phyloP scores from a whole-genome alignment of 768 basidiomycete species.

The Mycena vulgaris region DNA sequence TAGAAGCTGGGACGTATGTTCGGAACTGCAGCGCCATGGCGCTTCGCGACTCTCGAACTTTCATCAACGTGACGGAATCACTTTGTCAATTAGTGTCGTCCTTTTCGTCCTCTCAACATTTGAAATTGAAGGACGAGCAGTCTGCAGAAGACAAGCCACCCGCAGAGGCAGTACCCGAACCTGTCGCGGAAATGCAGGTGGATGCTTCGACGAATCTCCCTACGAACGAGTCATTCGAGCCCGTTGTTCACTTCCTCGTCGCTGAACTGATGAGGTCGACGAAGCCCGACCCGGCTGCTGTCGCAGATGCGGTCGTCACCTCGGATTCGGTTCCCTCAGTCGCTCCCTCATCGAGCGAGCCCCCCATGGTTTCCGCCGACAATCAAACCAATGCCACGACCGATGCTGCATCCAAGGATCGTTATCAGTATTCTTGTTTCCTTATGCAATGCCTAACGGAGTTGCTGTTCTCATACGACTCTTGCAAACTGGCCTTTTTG shows the following conservation, averaged over 20 bases:
- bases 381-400: constrained; percentile 22
- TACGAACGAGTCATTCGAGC: constrained; percentile 66
- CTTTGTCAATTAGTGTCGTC: constrained; percentile 83
- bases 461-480: constrained; percentile 92
- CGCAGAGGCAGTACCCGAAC: constrained; percentile 42
- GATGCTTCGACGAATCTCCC: constrained; percentile 54
- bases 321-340: constrained; percentile 1
- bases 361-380: constrained; percentile 27
- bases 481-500: constrained; percentile 91
- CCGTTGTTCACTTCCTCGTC: constrained; percentile 79
- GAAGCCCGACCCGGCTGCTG: constrained; percentile 34
- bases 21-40: constrained; percentile 85
- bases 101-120: constrained; percentile 67
- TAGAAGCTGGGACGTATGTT: constrained; percentile 82
- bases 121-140: constrained; percentile 67
- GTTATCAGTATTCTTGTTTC: constrained; percentile 79
- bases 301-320: background rate
- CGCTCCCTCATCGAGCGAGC: background rate
- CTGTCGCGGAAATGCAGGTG: constrained; percentile 70
- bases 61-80: constrained; percentile 80
- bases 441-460: constrained; percentile 94
- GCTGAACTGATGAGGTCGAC: constrained; percentile 69
- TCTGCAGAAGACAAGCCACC: constrained; percentile 42
- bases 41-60: constrained; percentile 82
- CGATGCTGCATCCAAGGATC: constrained; percentile 51